phyloP scores from a whole-genome alignment of 2,329 filamentous ascomycete genomes.

The Hyphodiscus sp. region DNA sequence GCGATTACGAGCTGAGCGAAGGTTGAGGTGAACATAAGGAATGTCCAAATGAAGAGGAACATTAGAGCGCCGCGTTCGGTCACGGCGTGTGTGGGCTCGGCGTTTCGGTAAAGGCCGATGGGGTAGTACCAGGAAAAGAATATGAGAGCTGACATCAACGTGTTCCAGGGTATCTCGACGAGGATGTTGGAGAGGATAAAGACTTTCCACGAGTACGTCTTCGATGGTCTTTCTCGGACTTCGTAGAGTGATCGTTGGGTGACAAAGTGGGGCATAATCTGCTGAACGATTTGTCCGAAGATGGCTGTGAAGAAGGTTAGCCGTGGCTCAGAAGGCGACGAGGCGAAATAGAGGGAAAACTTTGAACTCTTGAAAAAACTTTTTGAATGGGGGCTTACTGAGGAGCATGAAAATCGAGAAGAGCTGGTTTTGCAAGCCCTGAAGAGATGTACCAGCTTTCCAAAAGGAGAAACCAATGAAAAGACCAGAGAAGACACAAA shows the following conservation, averaged over 20 bases:
- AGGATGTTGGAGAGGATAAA: conserved; percentile 68
- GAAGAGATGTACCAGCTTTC: conserved; percentile 48
- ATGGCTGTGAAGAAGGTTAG: conserved; percentile 38
- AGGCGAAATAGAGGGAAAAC: too few species aligned
- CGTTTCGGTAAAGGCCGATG: conserved; percentile 63
- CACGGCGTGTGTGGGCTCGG: conserved; percentile 51
- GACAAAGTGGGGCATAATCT: conserved; percentile 69
- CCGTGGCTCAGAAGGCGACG: too few species aligned
- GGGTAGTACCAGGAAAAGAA: conserved; percentile 84
- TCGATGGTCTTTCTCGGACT: conserved; percentile 65
- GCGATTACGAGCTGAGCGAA: conserved; percentile 77
- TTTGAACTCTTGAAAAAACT: background rate
- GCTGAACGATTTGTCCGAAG: conserved; percentile 66
- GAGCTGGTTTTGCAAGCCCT: conserved; percentile 64
- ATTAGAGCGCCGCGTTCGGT: conserved; percentile 68
- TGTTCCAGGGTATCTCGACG: conserved; percentile 81
- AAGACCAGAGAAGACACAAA: conserved; percentile 33
- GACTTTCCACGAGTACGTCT: conserved; percentile 70
- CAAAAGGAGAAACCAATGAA: conserved; percentile 72
- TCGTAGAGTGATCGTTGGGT: conserved; percentile 49
- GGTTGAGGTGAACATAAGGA: conserved; percentile 75
- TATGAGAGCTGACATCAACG: conserved; percentile 64
- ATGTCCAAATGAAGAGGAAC: conserved; percentile 69
- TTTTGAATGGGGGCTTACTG: background rate
- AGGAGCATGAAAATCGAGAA: conserved; percentile 75